phyloP scores from a whole-genome alignment of 164 flowering plant species.

The Protea cynaroides region DNA sequence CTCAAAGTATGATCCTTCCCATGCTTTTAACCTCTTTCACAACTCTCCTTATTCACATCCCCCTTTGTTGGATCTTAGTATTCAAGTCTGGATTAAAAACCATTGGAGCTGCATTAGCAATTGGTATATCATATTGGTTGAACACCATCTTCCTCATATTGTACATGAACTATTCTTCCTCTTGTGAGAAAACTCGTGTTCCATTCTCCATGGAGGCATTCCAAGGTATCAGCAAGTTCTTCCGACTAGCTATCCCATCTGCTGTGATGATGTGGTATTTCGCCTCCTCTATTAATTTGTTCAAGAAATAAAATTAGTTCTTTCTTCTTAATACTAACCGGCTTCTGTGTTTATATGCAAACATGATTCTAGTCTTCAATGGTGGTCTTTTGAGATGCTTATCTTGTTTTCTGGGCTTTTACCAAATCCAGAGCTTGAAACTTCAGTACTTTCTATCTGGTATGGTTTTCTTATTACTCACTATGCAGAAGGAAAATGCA shows the following conservation, averaged over 20 bases:
- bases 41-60: constrained; percentile 36
- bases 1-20: constrained; percentile 43
- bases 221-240: constrained; percentile 48
- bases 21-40: constrained; percentile 34
- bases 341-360: too few species aligned
- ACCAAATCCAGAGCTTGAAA: constrained; percentile 68
- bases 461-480: constrained; percentile 14
- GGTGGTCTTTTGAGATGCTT: constrained; percentile 80
- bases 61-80: constrained; percentile 51
- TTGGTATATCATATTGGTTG: constrained; percentile 43
- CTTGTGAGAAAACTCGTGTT: constrained; percentile 36
- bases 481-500: neutral
- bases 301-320: neutral
- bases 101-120: constrained; percentile 52
- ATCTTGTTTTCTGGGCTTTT: constrained; percentile 63
- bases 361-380: constrained; percentile 48
- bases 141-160: constrained; percentile 34
- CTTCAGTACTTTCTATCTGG: constrained; percentile 82
- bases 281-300: neutral
- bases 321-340: neutral
- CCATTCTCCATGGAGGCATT: constrained; percentile 56
- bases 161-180: constrained; percentile 40
- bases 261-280: constrained; percentile 77
- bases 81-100: constrained; percentile 38
- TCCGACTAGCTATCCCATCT: constrained; percentile 74